Percentiles rank a stretch among this genome's conserved stretches.
phyloP scores from a whole-genome alignment of 306 rosid genomes.

The Gleditsia sinensis region DNA sequence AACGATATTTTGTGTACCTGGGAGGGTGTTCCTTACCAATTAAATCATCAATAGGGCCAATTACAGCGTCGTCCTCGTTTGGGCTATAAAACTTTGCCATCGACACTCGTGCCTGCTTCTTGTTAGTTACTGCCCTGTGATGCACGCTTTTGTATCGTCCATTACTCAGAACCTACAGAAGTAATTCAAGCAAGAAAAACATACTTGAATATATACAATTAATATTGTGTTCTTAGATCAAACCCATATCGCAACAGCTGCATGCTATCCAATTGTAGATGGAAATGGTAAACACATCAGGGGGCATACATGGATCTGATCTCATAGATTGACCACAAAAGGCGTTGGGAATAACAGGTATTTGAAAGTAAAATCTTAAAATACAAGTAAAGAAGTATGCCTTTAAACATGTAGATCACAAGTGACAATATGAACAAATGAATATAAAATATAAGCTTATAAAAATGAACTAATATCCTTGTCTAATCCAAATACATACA shows the following conservation, averaged over 20 bases:
- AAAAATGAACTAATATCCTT: no score
- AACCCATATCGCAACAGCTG: neutral
- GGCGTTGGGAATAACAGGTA: no score
- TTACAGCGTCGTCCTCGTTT: conserved; percentile 11
- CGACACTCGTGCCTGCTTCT: conserved; percentile 29
- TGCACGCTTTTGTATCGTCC: conserved; percentile 60
- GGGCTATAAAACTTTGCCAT: conserved; percentile 61
- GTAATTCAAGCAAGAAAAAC: neutral
- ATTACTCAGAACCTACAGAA: conserved; percentile 47
- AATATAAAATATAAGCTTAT: no score
- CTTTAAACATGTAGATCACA: no score
- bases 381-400: no score
- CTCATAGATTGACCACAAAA: conserved; percentile 24
- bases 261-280: no score
- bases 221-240: neutral
- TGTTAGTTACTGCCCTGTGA: conserved; percentile 58
- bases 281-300: neutral
- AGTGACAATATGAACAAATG: no score
- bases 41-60: conserved; percentile 50
- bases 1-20: conserved; percentile 27
- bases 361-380: no score
- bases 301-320: neutral
- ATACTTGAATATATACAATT: neutral
- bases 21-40: conserved; percentile 48
- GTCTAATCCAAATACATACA: no score